phyloP scores from a whole-genome alignment of 2,329 filamentous ascomycete genomes.

The Colletotrichum costaricense region DNA sequence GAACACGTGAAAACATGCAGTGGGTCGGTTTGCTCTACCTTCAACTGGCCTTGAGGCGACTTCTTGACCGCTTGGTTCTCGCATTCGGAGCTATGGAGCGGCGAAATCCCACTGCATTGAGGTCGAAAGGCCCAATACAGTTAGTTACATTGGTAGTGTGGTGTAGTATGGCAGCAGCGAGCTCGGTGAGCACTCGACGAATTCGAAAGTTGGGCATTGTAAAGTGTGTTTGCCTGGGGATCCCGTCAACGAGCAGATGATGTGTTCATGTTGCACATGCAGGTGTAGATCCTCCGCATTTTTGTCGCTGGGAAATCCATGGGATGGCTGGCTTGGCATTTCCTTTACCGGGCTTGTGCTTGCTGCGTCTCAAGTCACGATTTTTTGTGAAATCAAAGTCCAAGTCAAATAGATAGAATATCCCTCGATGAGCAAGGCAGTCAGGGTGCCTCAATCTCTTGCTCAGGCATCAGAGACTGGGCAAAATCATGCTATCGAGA shows the following conservation, averaged over 20 bases:
- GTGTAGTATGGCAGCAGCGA: not conserved
- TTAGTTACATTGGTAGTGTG: conserved; percentile 4
- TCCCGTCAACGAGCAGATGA: not conserved
- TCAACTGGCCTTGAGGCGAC: not conserved
- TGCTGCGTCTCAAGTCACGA: not conserved
- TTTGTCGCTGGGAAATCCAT: conserved; percentile 7
- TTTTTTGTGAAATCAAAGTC: not conserved
- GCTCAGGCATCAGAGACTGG: not conserved
- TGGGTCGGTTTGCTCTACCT: too few relatives aligned
- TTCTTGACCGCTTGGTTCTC: not conserved
- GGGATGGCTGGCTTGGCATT: not conserved
- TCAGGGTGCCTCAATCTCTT: not conserved
- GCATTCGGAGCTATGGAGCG: not conserved
- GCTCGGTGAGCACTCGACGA: not conserved
- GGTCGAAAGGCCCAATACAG: conserved; percentile 3
- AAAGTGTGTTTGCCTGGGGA: not conserved
- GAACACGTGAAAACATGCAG: not conserved
- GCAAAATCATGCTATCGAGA: not conserved
- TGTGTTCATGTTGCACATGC: conserved; percentile 16
- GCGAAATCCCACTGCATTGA: not conserved
- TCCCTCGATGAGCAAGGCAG: not conserved
- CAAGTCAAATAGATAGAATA: not conserved
- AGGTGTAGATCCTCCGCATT: conserved; percentile 23
- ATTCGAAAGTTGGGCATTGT: not conserved
- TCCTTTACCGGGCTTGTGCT: not conserved